Evolutionary conservation across 108 stramenopile genomes (phyloP).

Genomic region (Cyclostephanos tholiformis): DNA sequence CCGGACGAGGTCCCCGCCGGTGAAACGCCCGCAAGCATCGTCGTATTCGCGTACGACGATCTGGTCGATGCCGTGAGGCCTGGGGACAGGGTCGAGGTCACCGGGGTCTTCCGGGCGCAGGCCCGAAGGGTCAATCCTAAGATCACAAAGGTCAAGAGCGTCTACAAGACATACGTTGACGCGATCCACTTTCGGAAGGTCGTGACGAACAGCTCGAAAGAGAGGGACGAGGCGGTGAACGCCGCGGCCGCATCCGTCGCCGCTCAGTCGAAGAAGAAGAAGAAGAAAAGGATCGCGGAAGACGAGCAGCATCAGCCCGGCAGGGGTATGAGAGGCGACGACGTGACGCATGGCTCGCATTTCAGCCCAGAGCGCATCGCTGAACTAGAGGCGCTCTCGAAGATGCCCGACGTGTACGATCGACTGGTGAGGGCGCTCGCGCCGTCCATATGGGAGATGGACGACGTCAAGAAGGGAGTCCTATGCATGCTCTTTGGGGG

Average conservation of each 20-base stretch:
- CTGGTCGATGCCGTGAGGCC: conserved; percentile 96
- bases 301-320: conserved; percentile 25
- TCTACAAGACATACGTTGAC: conserved; percentile 99
- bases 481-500: conserved; percentile 99
- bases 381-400: conserved; percentile 74
- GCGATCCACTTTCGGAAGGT: conserved; percentile 92
- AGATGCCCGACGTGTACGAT: conserved; percentile 84
- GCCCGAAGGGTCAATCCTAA: conserved; percentile 90
- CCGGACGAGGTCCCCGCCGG: conserved; percentile 98
- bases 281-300: conserved; percentile 21
- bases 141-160: conserved; percentile 82
- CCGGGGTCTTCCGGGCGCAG: conserved; percentile 95
- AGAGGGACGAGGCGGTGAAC: conserved; percentile 9
- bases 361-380: conserved; percentile 66
- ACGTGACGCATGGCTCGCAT: conserved; percentile 38
- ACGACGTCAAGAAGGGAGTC: conserved; percentile 98
- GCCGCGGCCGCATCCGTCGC: conserved; percentile 35
- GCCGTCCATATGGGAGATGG: conserved; percentile 98
- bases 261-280: conserved; percentile 30
- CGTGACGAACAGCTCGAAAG: conserved; percentile 38
- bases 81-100: conserved; percentile 97
- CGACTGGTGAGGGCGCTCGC: conserved; percentile 85
- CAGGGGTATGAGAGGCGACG: conserved; percentile 38
- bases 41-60: conserved; percentile 96
- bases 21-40: conserved; percentile 95